Base-by-base conservation (phyloP, 306 rosid species). In the Datisca glomerata region DNA sequence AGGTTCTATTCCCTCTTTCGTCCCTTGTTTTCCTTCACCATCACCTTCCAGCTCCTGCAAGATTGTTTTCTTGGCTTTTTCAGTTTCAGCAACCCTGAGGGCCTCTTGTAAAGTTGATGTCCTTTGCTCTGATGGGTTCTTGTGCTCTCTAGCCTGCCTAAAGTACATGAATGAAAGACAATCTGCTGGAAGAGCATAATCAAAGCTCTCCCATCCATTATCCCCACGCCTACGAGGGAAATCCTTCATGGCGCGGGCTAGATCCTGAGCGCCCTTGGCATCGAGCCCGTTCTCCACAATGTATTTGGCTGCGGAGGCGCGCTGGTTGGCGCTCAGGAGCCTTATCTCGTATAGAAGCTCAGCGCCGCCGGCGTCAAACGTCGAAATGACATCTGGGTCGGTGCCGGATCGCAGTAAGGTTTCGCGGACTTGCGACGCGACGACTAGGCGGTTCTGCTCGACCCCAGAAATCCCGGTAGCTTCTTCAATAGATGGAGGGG, bases 191-290 rank as follows among this genome's bases (percentile, higher is more conserved):
- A 35, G 44, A 8, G 29, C 24, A 33, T 77, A 70, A 39, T 80
- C 73, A 28, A 89, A 89, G 29, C 58, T 28, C 47, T 68, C 79
- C 95, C 97, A 89, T 1, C 74, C 73, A 1, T 49, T 64, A 13
- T 89, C 95, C 2, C 83, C 83, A 0, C 65, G 50, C 18, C 97
- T 45, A 4, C 81, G 70, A 1, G 93, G 84, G 18, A 72, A 83
- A 42, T 83, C 91, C 66, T 80, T 89, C 44, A 80, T 68, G 1
- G 97, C 55, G 5, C 93, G 83, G 2, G 97, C 95, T 0, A 89
- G 71, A 2, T 83, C 95, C 4, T 61, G 51, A 4, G 84, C 71
- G 0, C 63, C 93, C 60, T 56, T 59, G 0, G 66, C 65, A 32
- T 89, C 95, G 2, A 43, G 29, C 21, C 20, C 34, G 2, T 61